Base-by-base conservation (phyloP, 148 eudicot genomes). In the Rhododendron vialii region DNA sequence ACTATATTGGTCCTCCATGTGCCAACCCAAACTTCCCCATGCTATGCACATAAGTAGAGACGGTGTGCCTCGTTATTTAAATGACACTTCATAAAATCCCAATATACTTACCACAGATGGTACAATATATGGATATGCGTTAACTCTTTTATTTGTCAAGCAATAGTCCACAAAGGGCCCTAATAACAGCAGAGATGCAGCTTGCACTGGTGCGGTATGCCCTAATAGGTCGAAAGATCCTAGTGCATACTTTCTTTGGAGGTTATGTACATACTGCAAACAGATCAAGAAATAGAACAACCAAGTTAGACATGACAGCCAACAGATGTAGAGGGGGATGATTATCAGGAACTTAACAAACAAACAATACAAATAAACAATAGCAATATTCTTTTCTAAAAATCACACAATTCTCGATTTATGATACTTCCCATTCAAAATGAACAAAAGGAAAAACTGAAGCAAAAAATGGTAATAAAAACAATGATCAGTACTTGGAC, bases 181-280 rank as follows among this genome's bases (percentile, higher is more conserved):
- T 59, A 91, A 11, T 61, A 91, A 9, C 74, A 94, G 92, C 88
- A 94, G 88, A 20, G 93, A 82, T 67, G 85, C 92, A 78, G 98
- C 98, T 91, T 94, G 98, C 7, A 77, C 93, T 15, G 98, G 98
- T 83, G 98, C 98, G 73, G 98, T 94, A 85, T 94, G 98, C 41
- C 94, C 95, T 81, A 94, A 87, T 48, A 94, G 89, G 79, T 90
- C 93, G 90, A 94, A 94, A 87, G 97, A 92, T 84, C 91, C 92
- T 57, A 94, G 93, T 17, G 94, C 92, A 80, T 93, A 94, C 85
- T 94, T 94, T 91, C 90, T 87, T 83, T 93, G 98, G 85, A 94
- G 98, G 82, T 65, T 82, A 82, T 92, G 92, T 84, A 94, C 94
- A 86, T 91, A 94, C 95, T 94, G 96, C 92, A 91, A 20, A 84